Evolutionary conservation across 805 yeast species (phyloP), one percentile per base, ranked within the genome.

Genomic region (Yarrowia phangngaensis): DNA sequence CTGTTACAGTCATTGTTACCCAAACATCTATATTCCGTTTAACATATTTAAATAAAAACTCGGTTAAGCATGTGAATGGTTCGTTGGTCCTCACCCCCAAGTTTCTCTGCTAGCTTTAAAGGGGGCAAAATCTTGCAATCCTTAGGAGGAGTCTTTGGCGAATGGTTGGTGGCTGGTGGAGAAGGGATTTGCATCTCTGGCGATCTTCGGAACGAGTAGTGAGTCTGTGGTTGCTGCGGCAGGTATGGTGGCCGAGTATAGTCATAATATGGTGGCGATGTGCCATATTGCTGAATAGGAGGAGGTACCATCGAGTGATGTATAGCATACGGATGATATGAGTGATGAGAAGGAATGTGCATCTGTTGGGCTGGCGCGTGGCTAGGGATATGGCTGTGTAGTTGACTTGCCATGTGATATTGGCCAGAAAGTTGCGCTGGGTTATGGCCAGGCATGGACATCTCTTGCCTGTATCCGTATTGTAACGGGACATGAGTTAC

Each of bases 41-140:
- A n/a, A n/a, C n/a, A n/a, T n/a, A n/a, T n/a, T 26, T n/a, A 38
- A 19, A 38, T 38, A 19, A 38, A 38, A 9, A 38, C 45, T 11
- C 45, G 31, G 45, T 38, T 38, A 11, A 38, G 45, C 45, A 38
- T 38, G 19, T 38, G 45, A 19, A 38, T 38, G 6, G 45, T 38
- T 27, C 45, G 17, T 32, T 38, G 45, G 11, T 38, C 45, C n/a
- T 38, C 45, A 2, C 45, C 45, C 4, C 45, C 45, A 20, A 38
- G 32, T 32, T 38, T 38, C 8, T 38, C 45, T 9, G 45, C 45
- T 15, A 38, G 11, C 26, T 38, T 38, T 24, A 38, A 13, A 8
- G 45, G 45, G 12, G 45, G 45, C 5, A 38, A 32, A 9, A 32
- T 38, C 32, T 38, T 38, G 7, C 45, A 31, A 8, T 38, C 45